A percentile compares a stretch with the other conserved stretches of the same genome.
phyloP scores from a whole-genome alignment of 2,329 filamentous ascomycete species.

The Penicillium fuscoglaucum region DNA sequence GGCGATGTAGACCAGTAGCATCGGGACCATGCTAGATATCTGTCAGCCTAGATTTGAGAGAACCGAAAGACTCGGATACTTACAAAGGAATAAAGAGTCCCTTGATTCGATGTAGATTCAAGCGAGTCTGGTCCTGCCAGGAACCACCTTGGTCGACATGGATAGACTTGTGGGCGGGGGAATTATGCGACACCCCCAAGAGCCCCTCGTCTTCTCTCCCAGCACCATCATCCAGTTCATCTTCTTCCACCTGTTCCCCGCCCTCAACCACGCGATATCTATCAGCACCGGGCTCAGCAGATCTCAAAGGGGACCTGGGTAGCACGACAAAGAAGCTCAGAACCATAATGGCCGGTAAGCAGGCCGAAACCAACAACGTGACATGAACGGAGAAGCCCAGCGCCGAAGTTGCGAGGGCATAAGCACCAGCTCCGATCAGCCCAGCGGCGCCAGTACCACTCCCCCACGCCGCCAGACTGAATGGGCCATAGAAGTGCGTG shows the following conservation, averaged over 20 bases:
- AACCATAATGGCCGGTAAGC: constrained; percentile 76
- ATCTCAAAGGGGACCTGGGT: constrained; percentile 65
- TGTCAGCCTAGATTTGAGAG: neutral
- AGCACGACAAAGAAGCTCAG: constrained; percentile 81
- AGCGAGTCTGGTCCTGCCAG: constrained; percentile 44
- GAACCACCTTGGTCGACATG: constrained; percentile 11
- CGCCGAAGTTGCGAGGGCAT: constrained; percentile 81
- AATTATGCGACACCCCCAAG: constrained; percentile 26
- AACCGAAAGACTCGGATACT: constrained; percentile 24
- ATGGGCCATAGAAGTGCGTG: constrained; percentile 88
- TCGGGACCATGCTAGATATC: constrained; percentile 70
- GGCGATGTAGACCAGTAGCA: constrained; percentile 88
- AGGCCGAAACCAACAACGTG: constrained; percentile 75
- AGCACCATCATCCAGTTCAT: constrained; percentile 28
- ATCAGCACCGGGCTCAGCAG: constrained; percentile 42
- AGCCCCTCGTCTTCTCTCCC: constrained; percentile 34
- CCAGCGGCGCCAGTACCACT: constrained; percentile 90
- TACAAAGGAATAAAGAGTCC: constrained; percentile 71
- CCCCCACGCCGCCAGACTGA: constrained; percentile 86
- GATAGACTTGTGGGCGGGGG: constrained; percentile 22
- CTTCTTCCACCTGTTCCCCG: constrained; percentile 41
- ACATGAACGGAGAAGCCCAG: constrained; percentile 71
- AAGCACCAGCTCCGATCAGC: constrained; percentile 80
- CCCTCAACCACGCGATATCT: constrained; percentile 58
- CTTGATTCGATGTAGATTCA: constrained; percentile 64